phyloP scores from a whole-genome alignment of 805 yeast species.

The Kregervanrija delftensis region DNA sequence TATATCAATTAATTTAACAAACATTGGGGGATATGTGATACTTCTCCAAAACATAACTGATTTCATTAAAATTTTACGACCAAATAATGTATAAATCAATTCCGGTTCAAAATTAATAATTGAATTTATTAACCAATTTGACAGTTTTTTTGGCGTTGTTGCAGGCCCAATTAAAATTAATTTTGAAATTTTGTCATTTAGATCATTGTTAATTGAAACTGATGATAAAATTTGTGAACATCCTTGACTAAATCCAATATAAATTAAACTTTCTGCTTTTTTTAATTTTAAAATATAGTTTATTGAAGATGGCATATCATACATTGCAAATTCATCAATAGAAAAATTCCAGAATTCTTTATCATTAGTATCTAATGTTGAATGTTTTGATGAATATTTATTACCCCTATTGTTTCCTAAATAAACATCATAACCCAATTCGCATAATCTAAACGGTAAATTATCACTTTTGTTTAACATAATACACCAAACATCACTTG shows the following conservation, averaged over 20 bases:
- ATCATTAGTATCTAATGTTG: constrained; percentile 30
- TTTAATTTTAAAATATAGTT: constrained; percentile 62
- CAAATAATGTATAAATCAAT: constrained; percentile 66
- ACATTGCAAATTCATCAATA: constrained; percentile 85
- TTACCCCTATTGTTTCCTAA: constrained; percentile 90
- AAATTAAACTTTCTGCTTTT: constrained; percentile 40
- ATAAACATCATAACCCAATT: constrained; percentile 90
- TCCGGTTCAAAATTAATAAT: constrained; percentile 74
- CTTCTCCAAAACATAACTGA: constrained; percentile 60
- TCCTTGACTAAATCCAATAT: constrained; percentile 93
- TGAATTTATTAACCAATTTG: constrained; percentile 69
- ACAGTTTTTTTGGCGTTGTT: constrained; percentile 82
- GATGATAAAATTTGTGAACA: constrained; percentile 92
- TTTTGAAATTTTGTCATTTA: constrained; percentile 48
- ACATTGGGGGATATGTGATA: constrained; percentile 71
- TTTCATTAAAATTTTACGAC: constrained; percentile 66
- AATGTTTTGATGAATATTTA: constrained; percentile 82
- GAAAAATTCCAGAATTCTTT: constrained; percentile 83
- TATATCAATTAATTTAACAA: constrained; percentile 62
- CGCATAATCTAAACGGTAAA: constrained; percentile 70
- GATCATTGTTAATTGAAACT: constrained; percentile 59
- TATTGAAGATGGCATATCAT: constrained; percentile 82
- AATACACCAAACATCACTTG: constrained; percentile 62
- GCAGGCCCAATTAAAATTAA: constrained; percentile 75
- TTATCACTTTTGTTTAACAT: constrained; percentile 35